Evolutionary conservation across 1,284 basidiomycete species (phyloP).

Genomic region (Trichosporon sp.): DNA sequence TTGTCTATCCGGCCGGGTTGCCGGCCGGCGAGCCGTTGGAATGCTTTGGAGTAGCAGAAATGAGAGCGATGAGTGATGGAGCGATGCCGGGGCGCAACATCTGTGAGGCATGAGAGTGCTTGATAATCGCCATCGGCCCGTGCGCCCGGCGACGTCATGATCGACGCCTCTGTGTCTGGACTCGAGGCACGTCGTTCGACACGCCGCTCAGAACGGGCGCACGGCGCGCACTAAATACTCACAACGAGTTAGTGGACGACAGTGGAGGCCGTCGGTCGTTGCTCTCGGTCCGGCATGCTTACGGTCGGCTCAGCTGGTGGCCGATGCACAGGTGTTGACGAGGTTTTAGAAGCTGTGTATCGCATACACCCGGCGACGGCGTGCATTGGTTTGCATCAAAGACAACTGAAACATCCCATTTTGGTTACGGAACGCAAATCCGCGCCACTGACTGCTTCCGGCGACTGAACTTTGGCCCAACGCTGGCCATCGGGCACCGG

Average conservation of each 20-base stretch:
- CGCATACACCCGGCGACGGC: neutral
- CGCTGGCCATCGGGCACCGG: neutral
- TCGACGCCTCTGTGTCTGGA: neutral
- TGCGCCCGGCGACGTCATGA: neutral
- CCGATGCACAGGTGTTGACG: neutral
- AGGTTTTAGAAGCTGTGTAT: neutral
- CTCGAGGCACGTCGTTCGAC: neutral
- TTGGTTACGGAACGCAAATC: neutral
- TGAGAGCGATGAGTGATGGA: neutral
- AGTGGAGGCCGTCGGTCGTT: neutral
- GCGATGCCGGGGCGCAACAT: neutral
- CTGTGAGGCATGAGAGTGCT: neutral
- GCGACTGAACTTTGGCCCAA: neutral
- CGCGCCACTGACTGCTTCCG: neutral
- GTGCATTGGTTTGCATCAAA: neutral
- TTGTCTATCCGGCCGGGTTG: neutral
- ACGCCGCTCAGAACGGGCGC: too few species aligned
- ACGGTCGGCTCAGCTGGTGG: neutral
- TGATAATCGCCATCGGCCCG: neutral
- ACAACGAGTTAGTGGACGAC: neutral
- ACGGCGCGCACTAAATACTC: too few species aligned
- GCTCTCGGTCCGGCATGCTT: too few species aligned
- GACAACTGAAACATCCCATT: neutral
- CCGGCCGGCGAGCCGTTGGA: neutral
- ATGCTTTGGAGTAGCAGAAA: neutral